These are phyloP conservation scores for Imleria badia DNA, from an alignment of 768 basidiomycete genomes.

Conservation along the genomic window DNA sequence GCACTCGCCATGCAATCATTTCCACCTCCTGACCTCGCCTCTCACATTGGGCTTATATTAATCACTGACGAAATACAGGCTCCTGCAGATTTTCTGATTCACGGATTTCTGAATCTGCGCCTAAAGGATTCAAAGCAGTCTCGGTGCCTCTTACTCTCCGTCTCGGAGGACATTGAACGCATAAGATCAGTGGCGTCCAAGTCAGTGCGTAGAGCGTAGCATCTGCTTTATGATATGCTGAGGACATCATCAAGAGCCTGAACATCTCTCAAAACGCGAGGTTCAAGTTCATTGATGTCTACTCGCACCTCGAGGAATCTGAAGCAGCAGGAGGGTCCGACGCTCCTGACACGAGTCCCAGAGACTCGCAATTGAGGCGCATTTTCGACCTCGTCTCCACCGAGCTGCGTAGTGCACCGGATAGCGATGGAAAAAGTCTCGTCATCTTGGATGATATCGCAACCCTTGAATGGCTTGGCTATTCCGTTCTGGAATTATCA, in stretches of 20 bases:
- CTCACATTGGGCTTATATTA: conserved; percentile 52
- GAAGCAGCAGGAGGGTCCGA: conserved; percentile 5
- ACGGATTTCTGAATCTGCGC: conserved; percentile 49
- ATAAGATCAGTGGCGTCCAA: conserved; percentile 67
- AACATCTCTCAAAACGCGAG: conserved; percentile 38
- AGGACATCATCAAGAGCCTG: conserved; percentile 27
- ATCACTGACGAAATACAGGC: conserved; percentile 71
- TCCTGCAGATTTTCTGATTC: conserved; percentile 72
- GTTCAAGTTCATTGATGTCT: conserved; percentile 56
- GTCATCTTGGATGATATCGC: conserved; percentile 73
- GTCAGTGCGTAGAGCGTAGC: conserved; percentile 46
- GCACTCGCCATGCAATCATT: conserved; percentile 40
- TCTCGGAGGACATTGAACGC: conserved; percentile 52
- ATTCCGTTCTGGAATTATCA: conserved; percentile 47
- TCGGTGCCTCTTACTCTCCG: conserved; percentile 52
- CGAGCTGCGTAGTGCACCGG: conserved; percentile 16
- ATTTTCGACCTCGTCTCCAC: conserved; percentile 39
- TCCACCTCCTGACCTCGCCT: conserved; percentile 50
- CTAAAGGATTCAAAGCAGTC: conserved; percentile 44
- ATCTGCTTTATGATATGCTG: conserved; percentile 3
- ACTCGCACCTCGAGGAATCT: conserved; percentile 34
- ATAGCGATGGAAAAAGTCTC: conserved; percentile 30
- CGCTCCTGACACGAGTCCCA: conserved; percentile 1
- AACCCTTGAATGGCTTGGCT: conserved; percentile 71
- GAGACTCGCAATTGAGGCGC: conserved; percentile 25